Percentiles rank a stretch among this genome's conserved stretches.
phyloP scores from a whole-genome alignment of 2,329 filamentous ascomycete species.

The Epichloe coenophiala region DNA sequence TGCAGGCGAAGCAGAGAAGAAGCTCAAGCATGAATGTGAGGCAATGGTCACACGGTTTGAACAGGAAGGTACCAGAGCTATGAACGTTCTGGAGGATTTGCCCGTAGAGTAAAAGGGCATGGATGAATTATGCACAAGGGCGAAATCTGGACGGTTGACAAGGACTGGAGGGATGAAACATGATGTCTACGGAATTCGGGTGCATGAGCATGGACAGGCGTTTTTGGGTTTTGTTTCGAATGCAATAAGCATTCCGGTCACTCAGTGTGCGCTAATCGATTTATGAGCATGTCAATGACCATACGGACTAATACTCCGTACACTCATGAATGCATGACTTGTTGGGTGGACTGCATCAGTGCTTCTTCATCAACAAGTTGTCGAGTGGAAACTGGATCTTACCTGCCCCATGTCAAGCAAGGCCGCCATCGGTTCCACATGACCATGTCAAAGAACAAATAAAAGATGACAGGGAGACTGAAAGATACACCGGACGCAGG shows the following conservation, averaged over 20 bases:
- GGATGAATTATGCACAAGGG: neutral
- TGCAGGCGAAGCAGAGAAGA: constrained; percentile 66
- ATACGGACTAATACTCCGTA: neutral
- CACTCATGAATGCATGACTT: too few relatives aligned
- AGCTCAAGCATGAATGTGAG: constrained; percentile 70
- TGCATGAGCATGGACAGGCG: neutral
- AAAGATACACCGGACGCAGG: too few relatives aligned
- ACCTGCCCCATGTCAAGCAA: too few relatives aligned
- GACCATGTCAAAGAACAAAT: too few relatives aligned
- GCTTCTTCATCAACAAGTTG: too few relatives aligned
- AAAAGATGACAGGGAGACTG: too few relatives aligned
- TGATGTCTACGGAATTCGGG: neutral
- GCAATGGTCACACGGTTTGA: constrained; percentile 72
- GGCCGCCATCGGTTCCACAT: too few relatives aligned
- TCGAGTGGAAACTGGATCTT: too few relatives aligned
- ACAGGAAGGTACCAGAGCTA: constrained; percentile 63
- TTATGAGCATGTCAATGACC: neutral
- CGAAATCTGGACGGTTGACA: neutral
- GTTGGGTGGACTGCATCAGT: too few relatives aligned
- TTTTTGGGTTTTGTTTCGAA: neutral
- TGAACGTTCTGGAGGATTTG: constrained; percentile 64
- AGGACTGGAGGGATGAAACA: neutral
- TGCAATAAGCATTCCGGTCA: neutral
- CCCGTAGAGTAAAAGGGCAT: constrained; percentile 31
- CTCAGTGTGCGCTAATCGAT: neutral